Percentiles rank a stretch among this genome's conserved stretches.
phyloP scores from a whole-genome alignment of 306 rosid genomes.

The Cicer chorassanicum region DNA sequence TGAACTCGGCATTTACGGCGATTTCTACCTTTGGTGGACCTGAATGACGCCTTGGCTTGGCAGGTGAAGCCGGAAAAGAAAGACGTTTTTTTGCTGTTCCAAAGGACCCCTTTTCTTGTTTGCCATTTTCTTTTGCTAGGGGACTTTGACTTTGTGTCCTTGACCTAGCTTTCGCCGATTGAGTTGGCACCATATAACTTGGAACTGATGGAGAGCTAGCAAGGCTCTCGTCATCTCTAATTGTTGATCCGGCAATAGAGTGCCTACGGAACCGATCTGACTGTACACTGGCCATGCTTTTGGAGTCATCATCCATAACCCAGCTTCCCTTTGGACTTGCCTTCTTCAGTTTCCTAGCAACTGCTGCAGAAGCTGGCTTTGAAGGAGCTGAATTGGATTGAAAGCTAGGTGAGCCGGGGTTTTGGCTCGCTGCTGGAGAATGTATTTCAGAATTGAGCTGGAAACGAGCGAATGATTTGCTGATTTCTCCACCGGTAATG shows the following conservation, averaged over 20 bases:
- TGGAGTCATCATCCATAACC: slow-evolving; percentile 67
- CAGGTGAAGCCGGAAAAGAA: slow-evolving; percentile 79
- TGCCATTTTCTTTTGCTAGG: slow-evolving; percentile 61
- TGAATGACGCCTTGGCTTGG: slow-evolving; percentile 75
- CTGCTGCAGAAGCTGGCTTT: slow-evolving; percentile 57
- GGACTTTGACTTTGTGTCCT: slow-evolving; percentile 83
- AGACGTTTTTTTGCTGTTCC: slow-evolving; percentile 80
- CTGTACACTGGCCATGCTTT: slow-evolving; percentile 69
- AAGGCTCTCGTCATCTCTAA: slow-evolving; percentile 78
- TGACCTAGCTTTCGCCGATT: slow-evolving; percentile 87
- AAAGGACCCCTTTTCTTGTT: slow-evolving; percentile 59
- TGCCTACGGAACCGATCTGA: slow-evolving; percentile 84
- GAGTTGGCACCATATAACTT: slow-evolving; percentile 86
- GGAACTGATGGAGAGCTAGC: slow-evolving; percentile 77
- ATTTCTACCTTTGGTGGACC: slow-evolving; percentile 79
- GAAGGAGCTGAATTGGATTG: slow-evolving; percentile 72
- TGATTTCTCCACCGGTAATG: slow-evolving; percentile 78
- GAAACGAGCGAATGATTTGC: slow-evolving; percentile 85
- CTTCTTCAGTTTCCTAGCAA: slow-evolving; percentile 59
- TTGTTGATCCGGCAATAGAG: slow-evolving; percentile 68
- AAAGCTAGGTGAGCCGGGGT: slow-evolving; percentile 58
- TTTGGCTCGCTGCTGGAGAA: slow-evolving; percentile 82
- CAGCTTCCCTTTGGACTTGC: slow-evolving; percentile 70
- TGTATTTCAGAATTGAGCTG: slow-evolving; percentile 81
- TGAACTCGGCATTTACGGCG: slow-evolving; percentile 56